Evolutionary conservation across 2,329 filamentous ascomycete genomes (phyloP), one percentile per base, ranked within the genome.

Genomic region (Fusarium sp.): DNA sequence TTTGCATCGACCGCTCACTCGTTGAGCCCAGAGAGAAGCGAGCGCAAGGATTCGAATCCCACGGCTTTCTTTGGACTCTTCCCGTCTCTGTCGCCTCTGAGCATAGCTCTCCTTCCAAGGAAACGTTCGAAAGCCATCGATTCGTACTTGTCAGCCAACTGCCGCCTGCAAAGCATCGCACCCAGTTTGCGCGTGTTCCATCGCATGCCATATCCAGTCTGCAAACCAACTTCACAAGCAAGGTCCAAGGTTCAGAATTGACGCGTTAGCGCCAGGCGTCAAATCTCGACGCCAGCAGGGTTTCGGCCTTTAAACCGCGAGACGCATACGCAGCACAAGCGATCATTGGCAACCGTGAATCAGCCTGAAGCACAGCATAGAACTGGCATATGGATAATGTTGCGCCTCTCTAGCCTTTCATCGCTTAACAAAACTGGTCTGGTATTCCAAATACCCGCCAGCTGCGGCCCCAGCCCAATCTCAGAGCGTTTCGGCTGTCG

Each of bases 11-110:
- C 65, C 59, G 61, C 66, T 73, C 56, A 67, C 65, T 70, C 55
- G 71, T 74, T 61, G 63, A 75, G 66, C 47, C 31, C 57, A 67
- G 39, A 64, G 64, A 71, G 62, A 75, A 73, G 73, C 70, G 68
- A 68, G 41, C 39, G 62, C 77, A 79, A 74, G 77, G 77, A 75
- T 79, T 15, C 15, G 54, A 56, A 75, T 79, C 77, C 77, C 73
- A 70, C 72, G 61, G 64, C 64, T 75, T 65, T 65, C 64, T 69
- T 67, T 67, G 67, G 45, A 71, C 58, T 70, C 60, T 59, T 68
- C 62, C 72, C 74, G 65, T 50, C 61, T 69, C 61, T 65, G 47
- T 66, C 66, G 47, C 51, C 62, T 73, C 66, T 68, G 54, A 67
- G 38, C 55, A 51, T 56, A 58, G 54, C 53, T 68, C 50, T 60